Evolutionary conservation across 257 asterid genomes (phyloP).

Genomic region (Ilex asprella): DNA sequence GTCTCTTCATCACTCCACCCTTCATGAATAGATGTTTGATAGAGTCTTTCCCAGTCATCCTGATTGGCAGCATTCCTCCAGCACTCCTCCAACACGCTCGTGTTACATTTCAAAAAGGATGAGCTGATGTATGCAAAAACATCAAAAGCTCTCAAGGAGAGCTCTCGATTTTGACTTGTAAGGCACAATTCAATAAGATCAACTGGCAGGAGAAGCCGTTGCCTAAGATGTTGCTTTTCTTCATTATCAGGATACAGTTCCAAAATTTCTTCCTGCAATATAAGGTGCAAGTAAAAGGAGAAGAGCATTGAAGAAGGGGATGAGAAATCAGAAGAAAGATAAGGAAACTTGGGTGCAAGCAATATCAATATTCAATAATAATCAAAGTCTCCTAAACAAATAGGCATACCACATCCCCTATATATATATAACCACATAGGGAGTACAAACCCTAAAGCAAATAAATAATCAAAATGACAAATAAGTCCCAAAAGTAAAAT

Average conservation of each 20-base stretch:
- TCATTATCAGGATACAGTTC: conserved; percentile 34
- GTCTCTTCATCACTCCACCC: conserved; percentile 88
- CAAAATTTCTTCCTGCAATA: conserved; percentile 69
- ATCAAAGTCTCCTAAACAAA: too few species aligned
- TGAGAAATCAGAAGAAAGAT: background rate
- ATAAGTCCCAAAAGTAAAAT: too few species aligned
- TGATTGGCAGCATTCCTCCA: conserved; percentile 91
- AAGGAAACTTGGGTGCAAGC: too few species aligned
- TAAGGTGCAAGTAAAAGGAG: conserved; percentile 2
- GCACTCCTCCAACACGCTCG: conserved; percentile 79
- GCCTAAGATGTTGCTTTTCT: conserved; percentile 47
- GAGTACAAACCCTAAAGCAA: too few species aligned
- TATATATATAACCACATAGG: too few species aligned
- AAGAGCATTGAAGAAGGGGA: too few species aligned
- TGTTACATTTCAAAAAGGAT: conserved; percentile 61
- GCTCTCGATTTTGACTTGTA: conserved; percentile 41
- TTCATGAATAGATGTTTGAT: conserved; percentile 47
- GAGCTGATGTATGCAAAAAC: conserved; percentile 83
- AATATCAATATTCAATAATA: too few species aligned
- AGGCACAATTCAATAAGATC: conserved; percentile 80
- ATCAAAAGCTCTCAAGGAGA: conserved; percentile 67
- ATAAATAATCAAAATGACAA: too few species aligned
- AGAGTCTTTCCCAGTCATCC: conserved; percentile 72
- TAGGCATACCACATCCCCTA: too few species aligned
- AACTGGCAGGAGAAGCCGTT: conserved; percentile 63